Conservation (phyloP, 164 flowering plant genomes). For the Vitis rupestris region DNA sequence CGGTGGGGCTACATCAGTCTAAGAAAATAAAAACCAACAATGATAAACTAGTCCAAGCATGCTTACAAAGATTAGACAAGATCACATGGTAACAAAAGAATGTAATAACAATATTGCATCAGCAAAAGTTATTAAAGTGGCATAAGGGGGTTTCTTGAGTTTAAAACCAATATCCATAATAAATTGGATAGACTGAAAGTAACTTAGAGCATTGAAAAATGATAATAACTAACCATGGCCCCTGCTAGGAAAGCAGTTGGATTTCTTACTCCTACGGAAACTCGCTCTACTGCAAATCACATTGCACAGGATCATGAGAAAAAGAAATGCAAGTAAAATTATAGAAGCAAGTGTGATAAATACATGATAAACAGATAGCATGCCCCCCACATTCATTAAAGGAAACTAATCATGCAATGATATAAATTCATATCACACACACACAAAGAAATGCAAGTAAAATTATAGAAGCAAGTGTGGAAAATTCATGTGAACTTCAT, state of each 20-base stretch:
- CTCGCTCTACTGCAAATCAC: conserved; percentile 69
- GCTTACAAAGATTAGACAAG: too few species aligned
- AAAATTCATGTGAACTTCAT: too few species aligned
- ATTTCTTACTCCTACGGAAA: conserved; percentile 83
- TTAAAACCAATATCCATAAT: not conserved
- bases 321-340: not conserved
- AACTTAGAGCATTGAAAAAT: too few species aligned
- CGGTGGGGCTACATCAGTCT: too few species aligned
- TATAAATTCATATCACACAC: not conserved
- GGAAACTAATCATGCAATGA: too few species aligned
- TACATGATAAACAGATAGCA: too few species aligned
- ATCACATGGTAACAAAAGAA: too few species aligned
- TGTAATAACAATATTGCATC: not conserved
- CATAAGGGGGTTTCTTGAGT: not conserved
- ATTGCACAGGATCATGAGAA: conserved; percentile 7
- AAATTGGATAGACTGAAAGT: too few species aligned
- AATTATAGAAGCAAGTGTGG: not conserved
- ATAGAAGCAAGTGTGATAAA: not conserved
- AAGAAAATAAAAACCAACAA: too few species aligned
- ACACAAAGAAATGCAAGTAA: not conserved
- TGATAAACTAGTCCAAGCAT: too few species aligned
- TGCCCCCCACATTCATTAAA: too few species aligned
- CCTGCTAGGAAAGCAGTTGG: conserved; percentile 89
- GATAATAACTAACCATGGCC: conserved; percentile 55
- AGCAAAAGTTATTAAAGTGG: too few species aligned